Conservation (phyloP, 1,139 yeast genomes). For the Magnusiomyces sp. region DNA sequence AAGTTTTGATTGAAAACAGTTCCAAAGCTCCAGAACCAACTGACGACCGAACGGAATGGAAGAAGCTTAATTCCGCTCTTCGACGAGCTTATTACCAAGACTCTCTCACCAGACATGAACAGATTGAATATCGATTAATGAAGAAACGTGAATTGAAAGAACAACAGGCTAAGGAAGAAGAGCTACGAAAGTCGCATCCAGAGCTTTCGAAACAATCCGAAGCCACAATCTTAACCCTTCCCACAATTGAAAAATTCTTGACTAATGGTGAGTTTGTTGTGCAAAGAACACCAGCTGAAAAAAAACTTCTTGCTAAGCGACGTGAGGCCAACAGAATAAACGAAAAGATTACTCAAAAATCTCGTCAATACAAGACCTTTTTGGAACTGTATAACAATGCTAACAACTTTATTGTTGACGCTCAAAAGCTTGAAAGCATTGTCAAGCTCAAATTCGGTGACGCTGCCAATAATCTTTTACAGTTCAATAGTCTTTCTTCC, state of each 20-base stretch:
- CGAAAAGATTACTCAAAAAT: constrained; percentile 37
- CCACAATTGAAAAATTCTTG: constrained; percentile 60
- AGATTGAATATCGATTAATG: constrained; percentile 36
- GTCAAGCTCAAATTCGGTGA: constrained; percentile 46
- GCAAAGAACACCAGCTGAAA: constrained; percentile 62
- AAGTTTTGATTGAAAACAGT: constrained; percentile 46
- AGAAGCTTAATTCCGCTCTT: constrained; percentile 51
- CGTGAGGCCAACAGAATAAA: constrained; percentile 45
- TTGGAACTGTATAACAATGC: constrained; percentile 69
- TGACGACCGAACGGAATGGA: constrained; percentile 40
- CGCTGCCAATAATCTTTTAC: constrained; percentile 3
- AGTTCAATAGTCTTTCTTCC: background rate
- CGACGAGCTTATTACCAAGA: constrained; percentile 66
- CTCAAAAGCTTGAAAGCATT: constrained; percentile 50
- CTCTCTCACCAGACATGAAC: constrained; percentile 55
- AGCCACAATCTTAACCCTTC: constrained; percentile 61
- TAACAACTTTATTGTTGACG: constrained; percentile 55
- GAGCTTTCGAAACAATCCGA: constrained; percentile 28
- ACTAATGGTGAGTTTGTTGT: constrained; percentile 55
- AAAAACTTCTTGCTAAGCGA: constrained; percentile 42
- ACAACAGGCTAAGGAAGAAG: constrained; percentile 24
- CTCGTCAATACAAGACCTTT: constrained; percentile 45
- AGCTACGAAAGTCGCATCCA: constrained; percentile 28
- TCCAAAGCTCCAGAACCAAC: constrained; percentile 33
- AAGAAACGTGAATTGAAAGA: constrained; percentile 23